Percentiles rank a stretch among this genome's conserved stretches.
These are phyloP conservation scores for Alternaria sp. DNA, from an alignment of 2,329 filamentous ascomycete species.

Conservation along the genomic window DNA sequence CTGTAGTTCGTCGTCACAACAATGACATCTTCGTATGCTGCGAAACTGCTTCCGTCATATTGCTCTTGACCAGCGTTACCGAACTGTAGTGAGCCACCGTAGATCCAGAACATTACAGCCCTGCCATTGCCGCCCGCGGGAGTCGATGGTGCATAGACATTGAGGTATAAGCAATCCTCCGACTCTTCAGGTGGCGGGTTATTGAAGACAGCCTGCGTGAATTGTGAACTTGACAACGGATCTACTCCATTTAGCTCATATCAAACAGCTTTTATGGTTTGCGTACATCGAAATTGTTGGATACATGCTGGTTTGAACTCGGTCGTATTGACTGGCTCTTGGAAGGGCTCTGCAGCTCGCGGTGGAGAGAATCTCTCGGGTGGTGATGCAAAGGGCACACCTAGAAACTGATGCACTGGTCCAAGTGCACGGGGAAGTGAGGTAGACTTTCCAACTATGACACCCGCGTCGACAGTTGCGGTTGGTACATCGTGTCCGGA, in stretches of 20 bases:
- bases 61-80: conserved; percentile 26
- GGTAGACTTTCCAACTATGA: conserved; percentile 35
- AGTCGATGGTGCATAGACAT: conserved; percentile 44
- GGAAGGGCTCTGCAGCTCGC: conserved; percentile 17
- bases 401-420: conserved; percentile 39
- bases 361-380: conserved; percentile 35
- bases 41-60: conserved; percentile 39
- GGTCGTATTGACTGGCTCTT: conserved; percentile 23
- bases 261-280: background rate
- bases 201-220: conserved; percentile 30
- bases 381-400: conserved; percentile 39
- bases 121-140: conserved; percentile 19
- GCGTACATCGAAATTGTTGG: conserved; percentile 33
- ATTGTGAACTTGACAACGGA: conserved; percentile 18
- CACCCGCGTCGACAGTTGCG: conserved; percentile 32
- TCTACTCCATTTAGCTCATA: conserved; percentile 11
- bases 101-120: conserved; percentile 42
- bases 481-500: conserved; percentile 21
- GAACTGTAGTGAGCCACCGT: conserved; percentile 36
- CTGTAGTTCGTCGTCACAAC: conserved; percentile 39
- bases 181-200: conserved; percentile 32
- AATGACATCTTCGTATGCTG: conserved; percentile 39
- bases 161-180: conserved; percentile 52
- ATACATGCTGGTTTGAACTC: conserved; percentile 30
- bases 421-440: conserved; percentile 24